Conservation (phyloP, 495 filamentous ascomycete genomes). For the Penicillium odoratum region DNA sequence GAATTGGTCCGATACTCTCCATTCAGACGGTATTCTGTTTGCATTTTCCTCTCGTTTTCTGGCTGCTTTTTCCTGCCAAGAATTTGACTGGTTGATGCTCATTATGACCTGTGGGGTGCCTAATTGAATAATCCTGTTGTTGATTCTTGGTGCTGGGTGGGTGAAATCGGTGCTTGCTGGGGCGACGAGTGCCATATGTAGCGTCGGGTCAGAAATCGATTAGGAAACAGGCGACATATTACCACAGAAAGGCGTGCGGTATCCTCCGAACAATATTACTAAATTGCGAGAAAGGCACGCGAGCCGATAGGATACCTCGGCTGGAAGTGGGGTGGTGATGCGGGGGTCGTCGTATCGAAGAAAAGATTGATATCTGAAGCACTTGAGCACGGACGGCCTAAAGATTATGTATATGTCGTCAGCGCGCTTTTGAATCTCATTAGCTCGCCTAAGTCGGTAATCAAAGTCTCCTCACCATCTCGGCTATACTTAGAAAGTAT, state of each 20-base stretch:
- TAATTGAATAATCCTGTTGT: not conserved
- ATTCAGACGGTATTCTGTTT: constrained; percentile 32
- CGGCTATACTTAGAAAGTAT: not conserved
- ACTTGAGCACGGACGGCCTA: not conserved
- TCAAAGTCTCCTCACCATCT: not conserved
- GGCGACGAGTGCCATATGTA: not conserved
- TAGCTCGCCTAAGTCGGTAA: not conserved
- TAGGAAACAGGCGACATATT: not conserved
- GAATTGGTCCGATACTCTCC: constrained; percentile 18
- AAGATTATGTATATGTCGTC: not conserved
- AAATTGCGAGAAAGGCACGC: not conserved
- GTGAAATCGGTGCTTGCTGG: not conserved
- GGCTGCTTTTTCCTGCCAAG: constrained; percentile 22
- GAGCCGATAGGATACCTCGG: not conserved
- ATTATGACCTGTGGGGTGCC: not conserved
- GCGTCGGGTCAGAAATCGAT: not conserved
- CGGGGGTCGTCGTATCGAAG: not conserved
- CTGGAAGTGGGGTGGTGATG: not conserved
- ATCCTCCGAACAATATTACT: not conserved
- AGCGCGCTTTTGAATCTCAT: not conserved
- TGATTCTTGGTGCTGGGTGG: not conserved
- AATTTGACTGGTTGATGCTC: not conserved
- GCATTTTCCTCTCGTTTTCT: constrained; percentile 36
- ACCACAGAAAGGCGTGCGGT: not conserved
- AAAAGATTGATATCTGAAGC: not conserved